These are phyloP conservation scores for Pyricularia sp. DNA, from an alignment of 2,329 filamentous ascomycete species.

Conservation along the genomic window DNA sequence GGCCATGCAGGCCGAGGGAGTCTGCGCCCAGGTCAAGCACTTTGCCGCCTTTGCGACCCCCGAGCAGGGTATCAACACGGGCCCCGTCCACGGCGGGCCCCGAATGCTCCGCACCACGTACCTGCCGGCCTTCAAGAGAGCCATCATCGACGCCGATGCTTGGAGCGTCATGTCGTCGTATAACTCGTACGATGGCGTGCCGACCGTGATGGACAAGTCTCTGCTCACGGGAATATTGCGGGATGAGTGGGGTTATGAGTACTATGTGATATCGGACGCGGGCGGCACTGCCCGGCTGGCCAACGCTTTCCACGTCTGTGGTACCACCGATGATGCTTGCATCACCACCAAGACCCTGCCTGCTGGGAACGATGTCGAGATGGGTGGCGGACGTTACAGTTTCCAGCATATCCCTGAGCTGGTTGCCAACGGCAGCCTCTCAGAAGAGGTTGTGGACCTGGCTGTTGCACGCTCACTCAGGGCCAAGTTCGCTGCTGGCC, in stretches of 20 bases:
- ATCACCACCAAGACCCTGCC: slow-evolving; percentile 46
- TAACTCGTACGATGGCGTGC: slow-evolving; percentile 60
- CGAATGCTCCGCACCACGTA: slow-evolving; percentile 41
- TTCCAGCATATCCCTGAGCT: slow-evolving; percentile 54
- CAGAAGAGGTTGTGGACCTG: slow-evolving; percentile 45
- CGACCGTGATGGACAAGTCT: slow-evolving; percentile 51
- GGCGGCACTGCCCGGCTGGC: slow-evolving; percentile 59
- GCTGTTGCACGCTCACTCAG: slow-evolving; percentile 53
- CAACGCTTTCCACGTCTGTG: slow-evolving; percentile 50
- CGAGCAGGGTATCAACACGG: slow-evolving; percentile 61
- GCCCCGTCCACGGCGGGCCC: slow-evolving; percentile 39
- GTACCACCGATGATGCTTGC: slow-evolving; percentile 50
- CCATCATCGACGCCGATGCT: slow-evolving; percentile 57
- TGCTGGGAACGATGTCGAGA: slow-evolving; percentile 61
- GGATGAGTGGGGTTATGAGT: slow-evolving; percentile 61
- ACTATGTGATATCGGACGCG: slow-evolving; percentile 50
- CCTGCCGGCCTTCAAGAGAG: slow-evolving; percentile 50
- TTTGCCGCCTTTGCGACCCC: slow-evolving; percentile 57
- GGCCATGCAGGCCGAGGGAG: slow-evolving; percentile 49
- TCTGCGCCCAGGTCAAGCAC: slow-evolving; percentile 63
- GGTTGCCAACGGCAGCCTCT: slow-evolving; percentile 46
- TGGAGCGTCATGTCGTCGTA: slow-evolving; percentile 64
- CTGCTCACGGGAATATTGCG: slow-evolving; percentile 56
- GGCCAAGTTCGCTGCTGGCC: slow-evolving; percentile 55
- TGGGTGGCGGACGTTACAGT: slow-evolving; percentile 64